Conservation (phyloP, 2,329 filamentous ascomycete genomes). For the Nigrospora oryzae region DNA sequence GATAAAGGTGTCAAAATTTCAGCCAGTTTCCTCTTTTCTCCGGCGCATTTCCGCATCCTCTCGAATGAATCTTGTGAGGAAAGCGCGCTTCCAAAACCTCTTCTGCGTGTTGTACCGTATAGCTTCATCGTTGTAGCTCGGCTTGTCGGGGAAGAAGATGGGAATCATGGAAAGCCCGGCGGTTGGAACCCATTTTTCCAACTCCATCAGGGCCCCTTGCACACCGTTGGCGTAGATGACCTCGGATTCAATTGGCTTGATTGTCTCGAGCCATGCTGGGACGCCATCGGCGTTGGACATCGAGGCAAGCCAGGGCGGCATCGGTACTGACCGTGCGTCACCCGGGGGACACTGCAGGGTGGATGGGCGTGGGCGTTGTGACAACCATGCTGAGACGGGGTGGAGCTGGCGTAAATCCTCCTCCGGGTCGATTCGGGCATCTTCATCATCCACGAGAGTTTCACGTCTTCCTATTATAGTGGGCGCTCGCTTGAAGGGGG, state of each 20-base stretch:
- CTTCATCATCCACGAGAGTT: constrained; percentile 3
- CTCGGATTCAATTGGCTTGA: not conserved
- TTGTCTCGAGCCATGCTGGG: constrained; percentile 4
- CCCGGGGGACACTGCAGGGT: no score
- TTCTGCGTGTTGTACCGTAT: constrained; percentile 8
- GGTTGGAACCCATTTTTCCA: constrained; percentile 10
- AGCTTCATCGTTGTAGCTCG: constrained; percentile 3
- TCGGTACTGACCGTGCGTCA: not conserved
- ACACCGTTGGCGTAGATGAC: constrained; percentile 6
- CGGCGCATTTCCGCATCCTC: constrained; percentile 5
- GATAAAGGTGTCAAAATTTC: no score
- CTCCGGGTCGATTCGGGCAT: not conserved
- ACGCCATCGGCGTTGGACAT: constrained; percentile 5
- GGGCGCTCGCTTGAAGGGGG: constrained; percentile 1
- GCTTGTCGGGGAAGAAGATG: constrained; percentile 5
- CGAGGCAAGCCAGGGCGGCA: constrained; percentile 2
- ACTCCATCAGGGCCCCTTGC: constrained; percentile 8
- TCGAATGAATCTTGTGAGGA: constrained; percentile 3
- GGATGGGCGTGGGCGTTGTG: no score
- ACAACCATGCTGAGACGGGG: no score
- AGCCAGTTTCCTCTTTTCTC: not conserved
- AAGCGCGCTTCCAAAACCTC: constrained; percentile 7
- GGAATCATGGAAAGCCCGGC: constrained; percentile 8
- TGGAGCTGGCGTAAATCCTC: no score
- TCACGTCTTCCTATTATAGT: constrained; percentile 7